Base-by-base conservation (phyloP, 2,329 filamentous ascomycete genomes). In the Orbilia blumenaviensis region DNA sequence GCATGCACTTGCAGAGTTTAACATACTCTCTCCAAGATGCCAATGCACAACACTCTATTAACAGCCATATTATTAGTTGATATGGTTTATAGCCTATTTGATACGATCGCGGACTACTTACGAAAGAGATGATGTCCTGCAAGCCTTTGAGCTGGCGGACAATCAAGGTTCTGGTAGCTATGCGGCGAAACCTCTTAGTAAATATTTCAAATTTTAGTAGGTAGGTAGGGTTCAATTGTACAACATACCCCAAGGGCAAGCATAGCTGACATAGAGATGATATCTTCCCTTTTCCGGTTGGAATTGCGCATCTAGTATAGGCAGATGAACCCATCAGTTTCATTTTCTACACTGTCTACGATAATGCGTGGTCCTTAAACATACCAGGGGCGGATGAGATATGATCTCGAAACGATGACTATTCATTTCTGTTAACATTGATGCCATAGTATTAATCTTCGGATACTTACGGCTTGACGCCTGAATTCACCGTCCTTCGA, bases 201-300 rank as follows among this genome's bases (percentile, higher is more conserved):
- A 21, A 29, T 7, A 12, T 14, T 25, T 10, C 27, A n/a, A n/a
- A n/a, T n/a, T 21, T 16, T 18, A 7, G 42, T 21, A 41, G 32
- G 2, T 12, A 52, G 25, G n/a, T 4, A 2, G 9, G 10, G 23
- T 32, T 8, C 38, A 46, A n/a, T 7, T 10, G 4, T n/a, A 25
- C 3, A n/a, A 68, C 63, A n/a, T 56, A 79, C 78, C 90, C 94
- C 94, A 97, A 2, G 94, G 94, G 83, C 94, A 97, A 5, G 94
- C 94, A 83, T 96, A 97, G 81, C 91, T 94, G 79, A 97, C 91
- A 82, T 94, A 99, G 80, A 99, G 89, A 84, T 99, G 95, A 83
- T 99, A 99, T 67, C 95, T 88, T 63, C 88, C 92, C 84, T 92
- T 92, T 84, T 98, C 94, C 0, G 93, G 88, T 3, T 93, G 91